These are phyloP conservation scores for Crucihimalaya himalaica DNA, from an alignment of 345 rosid species.

Conservation along the genomic window DNA sequence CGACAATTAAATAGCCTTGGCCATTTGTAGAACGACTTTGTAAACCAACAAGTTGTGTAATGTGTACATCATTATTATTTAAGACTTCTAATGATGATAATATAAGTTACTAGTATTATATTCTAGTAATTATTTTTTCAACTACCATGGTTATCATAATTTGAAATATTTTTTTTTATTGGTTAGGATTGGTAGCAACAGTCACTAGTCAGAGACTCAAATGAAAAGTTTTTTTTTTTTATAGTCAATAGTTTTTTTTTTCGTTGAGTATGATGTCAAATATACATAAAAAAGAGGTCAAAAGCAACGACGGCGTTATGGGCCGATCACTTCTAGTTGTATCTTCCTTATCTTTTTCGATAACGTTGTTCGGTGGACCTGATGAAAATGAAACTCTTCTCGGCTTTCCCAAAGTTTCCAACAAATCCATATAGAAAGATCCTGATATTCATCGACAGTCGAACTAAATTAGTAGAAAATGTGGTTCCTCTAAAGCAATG, in stretches of 20 bases:
- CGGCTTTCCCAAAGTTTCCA: neutral
- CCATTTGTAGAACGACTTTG: conserved; percentile 21
- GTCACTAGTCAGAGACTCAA: conserved; percentile 15
- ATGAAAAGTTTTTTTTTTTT: neutral
- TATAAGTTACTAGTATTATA: conserved; percentile 3
- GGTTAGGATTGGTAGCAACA: conserved; percentile 17
- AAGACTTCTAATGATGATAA: conserved; percentile 8
- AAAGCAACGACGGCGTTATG: neutral
- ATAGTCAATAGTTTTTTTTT: neutral
- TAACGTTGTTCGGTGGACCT: neutral
- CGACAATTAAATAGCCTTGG: conserved; percentile 2
- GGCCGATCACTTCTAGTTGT: conserved; percentile 14
- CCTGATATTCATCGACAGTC: neutral
- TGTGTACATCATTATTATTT: conserved; percentile 3
- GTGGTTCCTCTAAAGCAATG: conserved; percentile 3
- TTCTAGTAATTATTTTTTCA: conserved; percentile 8
- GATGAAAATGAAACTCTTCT: neutral
- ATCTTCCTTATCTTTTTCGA: neutral
- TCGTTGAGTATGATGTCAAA: too few relatives aligned
- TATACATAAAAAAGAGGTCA: neutral
- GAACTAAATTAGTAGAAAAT: neutral
- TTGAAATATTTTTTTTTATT: neutral
- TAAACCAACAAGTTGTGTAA: conserved; percentile 28
- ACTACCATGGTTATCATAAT: conserved; percentile 26
- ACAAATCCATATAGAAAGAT: conserved; percentile 2